A percentile compares a stretch with the other conserved stretches of the same genome.
These are phyloP conservation scores for Schrenkiella parvula DNA, from an alignment of 345 rosid genomes.

Conservation along the genomic window DNA sequence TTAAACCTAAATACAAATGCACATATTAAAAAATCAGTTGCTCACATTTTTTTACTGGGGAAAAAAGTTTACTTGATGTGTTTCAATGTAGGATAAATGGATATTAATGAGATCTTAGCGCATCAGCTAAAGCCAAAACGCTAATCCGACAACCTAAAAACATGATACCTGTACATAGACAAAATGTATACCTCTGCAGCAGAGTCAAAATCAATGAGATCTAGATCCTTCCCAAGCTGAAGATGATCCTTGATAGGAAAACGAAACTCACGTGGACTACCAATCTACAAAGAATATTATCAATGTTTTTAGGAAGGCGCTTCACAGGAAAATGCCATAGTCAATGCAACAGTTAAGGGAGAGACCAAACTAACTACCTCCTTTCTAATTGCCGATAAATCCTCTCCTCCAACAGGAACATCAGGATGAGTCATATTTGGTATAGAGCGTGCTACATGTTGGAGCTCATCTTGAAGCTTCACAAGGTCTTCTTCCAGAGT, in stretches of 20 bases:
- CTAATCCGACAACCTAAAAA: neutral
- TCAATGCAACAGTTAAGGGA: neutral
- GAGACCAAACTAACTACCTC: slow-evolving; percentile 37
- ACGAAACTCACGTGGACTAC: slow-evolving; percentile 55
- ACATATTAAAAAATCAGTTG: neutral
- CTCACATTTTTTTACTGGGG: neutral
- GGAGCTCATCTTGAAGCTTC: slow-evolving; percentile 76
- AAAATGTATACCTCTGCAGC: slow-evolving; percentile 37
- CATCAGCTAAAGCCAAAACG: neutral
- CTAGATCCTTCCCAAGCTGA: slow-evolving; percentile 84
- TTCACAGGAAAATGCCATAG: neutral
- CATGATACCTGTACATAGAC: neutral
- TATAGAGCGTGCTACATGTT: slow-evolving; percentile 73
- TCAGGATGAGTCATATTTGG: slow-evolving; percentile 94
- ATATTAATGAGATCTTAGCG: neutral
- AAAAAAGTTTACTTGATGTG: neutral
- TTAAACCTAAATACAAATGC: neutral
- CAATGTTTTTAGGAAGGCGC: neutral
- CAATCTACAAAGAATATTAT: slow-evolving; percentile 44
- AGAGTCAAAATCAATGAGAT: slow-evolving; percentile 69
- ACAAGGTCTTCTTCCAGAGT: slow-evolving; percentile 74
- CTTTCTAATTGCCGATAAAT: slow-evolving; percentile 55
- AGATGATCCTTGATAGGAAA: slow-evolving; percentile 86
- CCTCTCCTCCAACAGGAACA: slow-evolving; percentile 83
- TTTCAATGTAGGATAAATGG: neutral